phyloP scores from a whole-genome alignment of 2,329 filamentous ascomycete genomes.

The Nannizziopsis barbatae region DNA sequence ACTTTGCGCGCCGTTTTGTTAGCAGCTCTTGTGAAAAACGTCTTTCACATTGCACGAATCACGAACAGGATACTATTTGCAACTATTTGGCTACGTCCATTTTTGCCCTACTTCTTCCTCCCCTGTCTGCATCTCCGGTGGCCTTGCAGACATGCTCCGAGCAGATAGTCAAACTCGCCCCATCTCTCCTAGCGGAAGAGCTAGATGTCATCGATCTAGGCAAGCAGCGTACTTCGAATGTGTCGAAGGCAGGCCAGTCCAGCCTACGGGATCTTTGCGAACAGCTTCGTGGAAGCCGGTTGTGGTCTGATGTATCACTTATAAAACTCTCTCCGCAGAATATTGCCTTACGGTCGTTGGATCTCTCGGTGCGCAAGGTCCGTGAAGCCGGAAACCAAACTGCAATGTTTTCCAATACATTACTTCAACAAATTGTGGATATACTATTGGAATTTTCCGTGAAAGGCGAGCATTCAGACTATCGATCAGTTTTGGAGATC shows the following conservation, averaged over 20 bases:
- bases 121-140: slow-evolving; percentile 23
- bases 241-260: slow-evolving; percentile 25
- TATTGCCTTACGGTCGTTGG: slow-evolving; percentile 27
- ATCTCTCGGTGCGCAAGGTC: slow-evolving; percentile 23
- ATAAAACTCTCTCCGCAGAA: slow-evolving; percentile 24
- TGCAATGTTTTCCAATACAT: slow-evolving; percentile 19
- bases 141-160: slow-evolving; percentile 24
- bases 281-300: slow-evolving; percentile 19
- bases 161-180: slow-evolving; percentile 23
- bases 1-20: slow-evolving; percentile 47
- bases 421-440: slow-evolving; percentile 24
- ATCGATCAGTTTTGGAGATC: slow-evolving; percentile 19
- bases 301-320: slow-evolving; percentile 18
- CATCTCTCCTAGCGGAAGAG: slow-evolving; percentile 21
- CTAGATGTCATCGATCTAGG: slow-evolving; percentile 23
- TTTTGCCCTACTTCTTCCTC: slow-evolving; percentile 23
- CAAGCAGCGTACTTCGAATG: slow-evolving; percentile 17
- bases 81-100: slow-evolving; percentile 25
- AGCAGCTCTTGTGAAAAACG: slow-evolving; percentile 61
- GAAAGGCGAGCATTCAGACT: slow-evolving; percentile 12
- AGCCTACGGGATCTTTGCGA: slow-evolving; percentile 22
- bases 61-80: slow-evolving; percentile 44
- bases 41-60: slow-evolving; percentile 52
- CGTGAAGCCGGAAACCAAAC: slow-evolving; percentile 25
- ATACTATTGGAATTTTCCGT: slow-evolving; percentile 21